Base-by-base conservation (phyloP, 2,329 filamentous ascomycete genomes). In the Colletotrichum tropicicola region DNA sequence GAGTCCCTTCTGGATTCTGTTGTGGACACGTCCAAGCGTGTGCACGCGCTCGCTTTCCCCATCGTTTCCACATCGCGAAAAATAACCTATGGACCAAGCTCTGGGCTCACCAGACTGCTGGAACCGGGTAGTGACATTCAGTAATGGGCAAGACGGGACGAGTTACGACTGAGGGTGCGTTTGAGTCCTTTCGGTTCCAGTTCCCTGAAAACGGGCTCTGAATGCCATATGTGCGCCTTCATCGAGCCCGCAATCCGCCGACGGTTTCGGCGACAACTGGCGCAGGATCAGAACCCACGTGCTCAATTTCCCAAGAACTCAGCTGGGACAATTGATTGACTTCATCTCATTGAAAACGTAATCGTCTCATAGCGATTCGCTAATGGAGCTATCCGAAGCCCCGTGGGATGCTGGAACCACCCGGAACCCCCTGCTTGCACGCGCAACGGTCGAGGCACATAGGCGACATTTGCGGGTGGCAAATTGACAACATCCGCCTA, bases 71-170 rank as follows among this genome's bases (percentile, higher is more conserved):
- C 57, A 30, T 27, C 23, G 51, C n/a, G 15, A 21, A 35, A 57
- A 59, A 61, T 65, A 61, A 53, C 28, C 49, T 61, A 39, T 61
- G 57, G 49, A 65, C 57, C 57, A 49, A 65, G 57, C 61, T 44
- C 59, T 17, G 4, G 39, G 19, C 32, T 59, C 43, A 19, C 61
- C 48, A 54, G 23, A 17, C 28, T 32, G 17, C 35, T 19, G 43
- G 43, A 27, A 44, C n/a, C 17, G 28, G 39, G 39, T 8, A 21
- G 39, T 43, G 17, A 21, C 39, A 25, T 25, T 17, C 23, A n/a
- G n/a, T n/a, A n/a, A n/a, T n/a, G n/a, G n/a, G n/a, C n/a, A n/a
- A n/a, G n/a, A n/a, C n/a, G n/a, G n/a, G n/a, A 7, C 17, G 39
- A 43, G n/a, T 43, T 43, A 9, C 39, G n/a, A n/a, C n/a, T n/a